Conservation (phyloP, 208 protist genomes). For the Leishmania martiniquensis region DNA sequence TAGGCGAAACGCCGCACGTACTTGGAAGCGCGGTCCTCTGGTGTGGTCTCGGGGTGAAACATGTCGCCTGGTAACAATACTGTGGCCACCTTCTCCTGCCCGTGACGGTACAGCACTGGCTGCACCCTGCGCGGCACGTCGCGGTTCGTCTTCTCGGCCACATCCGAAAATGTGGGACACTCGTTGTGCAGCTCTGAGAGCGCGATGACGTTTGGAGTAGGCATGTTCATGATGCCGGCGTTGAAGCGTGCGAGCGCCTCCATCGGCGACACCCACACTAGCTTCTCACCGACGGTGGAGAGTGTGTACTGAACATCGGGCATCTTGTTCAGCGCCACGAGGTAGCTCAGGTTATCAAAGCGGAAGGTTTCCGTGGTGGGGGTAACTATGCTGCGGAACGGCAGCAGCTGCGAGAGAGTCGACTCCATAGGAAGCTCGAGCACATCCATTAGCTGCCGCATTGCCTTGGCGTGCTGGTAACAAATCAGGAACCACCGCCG, state of each 20-base stretch:
- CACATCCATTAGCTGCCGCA: conserved; percentile 80
- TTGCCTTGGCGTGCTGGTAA: conserved; percentile 58
- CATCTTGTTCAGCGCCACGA: conserved; percentile 78
- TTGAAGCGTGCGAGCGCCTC: conserved; percentile 91
- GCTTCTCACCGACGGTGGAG: conserved; percentile 66
- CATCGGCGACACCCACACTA: conserved; percentile 91
- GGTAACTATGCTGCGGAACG: conserved; percentile 79
- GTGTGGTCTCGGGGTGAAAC: conserved; percentile 61
- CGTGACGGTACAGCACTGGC: conserved; percentile 77
- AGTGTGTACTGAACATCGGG: conserved; percentile 83
- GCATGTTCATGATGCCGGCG: conserved; percentile 92
- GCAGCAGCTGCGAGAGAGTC: conserved; percentile 61
- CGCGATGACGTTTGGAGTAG: conserved; percentile 82
- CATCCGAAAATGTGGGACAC: conserved; percentile 80
- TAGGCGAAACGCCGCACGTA: conserved; percentile 85
- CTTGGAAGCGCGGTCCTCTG: conserved; percentile 61
- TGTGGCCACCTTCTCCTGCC: conserved; percentile 74
- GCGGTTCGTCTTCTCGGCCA: conserved; percentile 54
- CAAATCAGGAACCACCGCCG: conserved; percentile 80
- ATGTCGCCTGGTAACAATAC: conserved; percentile 86
- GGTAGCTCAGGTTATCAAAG: conserved; percentile 79
- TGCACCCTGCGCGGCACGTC: conserved; percentile 45
- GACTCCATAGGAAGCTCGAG: conserved; percentile 89
- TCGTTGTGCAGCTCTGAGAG: conserved; percentile 87
- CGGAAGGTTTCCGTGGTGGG: conserved; percentile 85